These are phyloP conservation scores for Fusarium sp. DNA, from an alignment of 2,329 filamentous ascomycete species.

Conservation along the genomic window DNA sequence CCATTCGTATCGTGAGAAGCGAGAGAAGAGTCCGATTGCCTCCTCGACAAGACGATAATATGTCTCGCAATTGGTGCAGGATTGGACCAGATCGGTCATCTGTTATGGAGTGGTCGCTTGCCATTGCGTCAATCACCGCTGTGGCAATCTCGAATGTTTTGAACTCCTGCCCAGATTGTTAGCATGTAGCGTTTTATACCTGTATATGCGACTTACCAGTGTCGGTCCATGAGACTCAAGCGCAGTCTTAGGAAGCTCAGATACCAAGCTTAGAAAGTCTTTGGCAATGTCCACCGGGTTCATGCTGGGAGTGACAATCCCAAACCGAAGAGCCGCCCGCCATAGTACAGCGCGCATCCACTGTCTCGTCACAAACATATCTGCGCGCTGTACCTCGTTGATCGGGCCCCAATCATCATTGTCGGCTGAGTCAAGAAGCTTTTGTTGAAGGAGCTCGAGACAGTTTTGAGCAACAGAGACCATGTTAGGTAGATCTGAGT, in stretches of 20 bases:
- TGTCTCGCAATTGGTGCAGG: slow-evolving; percentile 54
- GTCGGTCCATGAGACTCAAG: slow-evolving; percentile 63
- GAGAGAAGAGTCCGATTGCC: slow-evolving; percentile 57
- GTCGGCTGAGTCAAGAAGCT: slow-evolving; percentile 56
- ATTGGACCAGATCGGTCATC: slow-evolving; percentile 52
- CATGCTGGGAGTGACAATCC: slow-evolving; percentile 48
- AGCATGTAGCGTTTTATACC: background rate
- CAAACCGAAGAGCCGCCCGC: slow-evolving; percentile 55
- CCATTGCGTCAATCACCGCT: slow-evolving; percentile 57
- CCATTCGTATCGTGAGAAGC: slow-evolving; percentile 51
- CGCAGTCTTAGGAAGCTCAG: slow-evolving; percentile 58
- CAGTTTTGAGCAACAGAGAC: slow-evolving; percentile 49
- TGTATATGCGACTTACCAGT: slow-evolving; percentile 47
- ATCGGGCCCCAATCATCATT: slow-evolving; percentile 53
- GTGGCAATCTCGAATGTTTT: slow-evolving; percentile 62
- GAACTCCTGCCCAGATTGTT: slow-evolving; percentile 50
- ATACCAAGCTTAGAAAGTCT: slow-evolving; percentile 59
- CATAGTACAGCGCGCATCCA: slow-evolving; percentile 65
- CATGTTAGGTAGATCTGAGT: slow-evolving; percentile 50
- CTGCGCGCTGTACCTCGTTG: slow-evolving; percentile 63
- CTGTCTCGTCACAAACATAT: slow-evolving; percentile 62
- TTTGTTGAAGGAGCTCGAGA: slow-evolving; percentile 57
- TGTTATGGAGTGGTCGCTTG: slow-evolving; percentile 42
- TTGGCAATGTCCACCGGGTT: slow-evolving; percentile 60
- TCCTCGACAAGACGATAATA: slow-evolving; percentile 57